Conservation (phyloP, 75 land plant genomes). For the Sequoiadendron giganteum region DNA sequence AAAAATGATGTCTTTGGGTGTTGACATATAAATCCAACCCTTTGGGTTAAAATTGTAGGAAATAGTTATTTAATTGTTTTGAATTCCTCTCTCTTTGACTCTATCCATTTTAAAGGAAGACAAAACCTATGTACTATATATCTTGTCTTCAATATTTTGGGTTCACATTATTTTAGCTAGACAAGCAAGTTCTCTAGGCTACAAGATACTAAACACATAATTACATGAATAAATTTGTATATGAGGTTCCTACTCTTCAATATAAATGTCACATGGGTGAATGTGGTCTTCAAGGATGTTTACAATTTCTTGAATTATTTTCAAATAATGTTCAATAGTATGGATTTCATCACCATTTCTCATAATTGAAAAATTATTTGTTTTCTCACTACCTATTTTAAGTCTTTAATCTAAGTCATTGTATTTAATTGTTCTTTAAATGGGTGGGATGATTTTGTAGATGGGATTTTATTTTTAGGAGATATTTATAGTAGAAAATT, state of each 20-base stretch:
- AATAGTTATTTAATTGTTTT: no score
- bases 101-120: no score
- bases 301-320: conserved; percentile 76
- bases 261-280: conserved; percentile 93
- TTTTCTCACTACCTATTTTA: background rate
- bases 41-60: no score
- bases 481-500: conserved; percentile 65
- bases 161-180: background rate
- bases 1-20: no score
- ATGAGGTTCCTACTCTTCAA: conserved; percentile 72
- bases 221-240: conserved; percentile 81
- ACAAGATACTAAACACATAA: conserved; percentile 50
- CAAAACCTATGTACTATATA: no score
- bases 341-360: conserved; percentile 77
- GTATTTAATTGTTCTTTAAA: background rate
- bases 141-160: background rate
- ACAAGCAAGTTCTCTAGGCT: no score
- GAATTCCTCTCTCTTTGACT: no score
- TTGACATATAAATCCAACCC: no score
- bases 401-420: background rate
- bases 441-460: background rate
- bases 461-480: conserved; percentile 23
- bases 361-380: conserved; percentile 21
- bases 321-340: conserved; percentile 62
- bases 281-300: conserved; percentile 89